phyloP scores from a whole-genome alignment of 192 early-diverging fungal genomes.

The Gorgonomyces haynaldii region DNA sequence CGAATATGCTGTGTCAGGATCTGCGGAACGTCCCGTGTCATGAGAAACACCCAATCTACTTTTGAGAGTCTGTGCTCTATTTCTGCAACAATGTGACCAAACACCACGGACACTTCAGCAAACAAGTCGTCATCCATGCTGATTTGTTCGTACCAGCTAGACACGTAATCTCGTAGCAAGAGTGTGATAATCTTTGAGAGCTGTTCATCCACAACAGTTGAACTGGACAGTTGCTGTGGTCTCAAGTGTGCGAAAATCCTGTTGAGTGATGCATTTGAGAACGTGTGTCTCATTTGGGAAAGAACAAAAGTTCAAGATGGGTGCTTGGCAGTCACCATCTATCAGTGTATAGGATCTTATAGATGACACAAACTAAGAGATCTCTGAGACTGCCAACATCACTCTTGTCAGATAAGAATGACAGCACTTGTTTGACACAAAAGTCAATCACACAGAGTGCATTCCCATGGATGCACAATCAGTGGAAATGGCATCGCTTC shows the following conservation, averaged over 20 bases:
- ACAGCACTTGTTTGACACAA: too few species aligned
- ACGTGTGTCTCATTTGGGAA: too few species aligned
- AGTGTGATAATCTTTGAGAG: slow-evolving; percentile 11
- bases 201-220: slow-evolving; percentile 13
- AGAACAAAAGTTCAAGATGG: too few species aligned
- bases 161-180: slow-evolving; percentile 18
- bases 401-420: too few species aligned
- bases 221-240: slow-evolving; percentile 15
- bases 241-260: slow-evolving; percentile 6
- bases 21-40: slow-evolving; percentile 16
- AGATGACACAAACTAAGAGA: too few species aligned
- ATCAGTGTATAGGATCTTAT: background rate
- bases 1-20: slow-evolving; percentile 19
- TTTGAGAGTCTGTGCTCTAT: slow-evolving; percentile 9
- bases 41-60: slow-evolving; percentile 22
- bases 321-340: background rate
- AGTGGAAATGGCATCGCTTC: too few species aligned
- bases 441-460: too few species aligned
- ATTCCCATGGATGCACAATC: too few species aligned
- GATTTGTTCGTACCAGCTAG: slow-evolving; percentile 14
- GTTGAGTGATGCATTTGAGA: background rate
- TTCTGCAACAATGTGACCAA: slow-evolving; percentile 5
- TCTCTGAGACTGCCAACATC: too few species aligned
- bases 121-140: slow-evolving; percentile 24
- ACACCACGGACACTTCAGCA: slow-evolving; percentile 8